A percentile compares a stretch with the other conserved stretches of the same genome.
phyloP scores from a whole-genome alignment of 2,329 filamentous ascomycete species.

The Apiospora phragmitis region DNA sequence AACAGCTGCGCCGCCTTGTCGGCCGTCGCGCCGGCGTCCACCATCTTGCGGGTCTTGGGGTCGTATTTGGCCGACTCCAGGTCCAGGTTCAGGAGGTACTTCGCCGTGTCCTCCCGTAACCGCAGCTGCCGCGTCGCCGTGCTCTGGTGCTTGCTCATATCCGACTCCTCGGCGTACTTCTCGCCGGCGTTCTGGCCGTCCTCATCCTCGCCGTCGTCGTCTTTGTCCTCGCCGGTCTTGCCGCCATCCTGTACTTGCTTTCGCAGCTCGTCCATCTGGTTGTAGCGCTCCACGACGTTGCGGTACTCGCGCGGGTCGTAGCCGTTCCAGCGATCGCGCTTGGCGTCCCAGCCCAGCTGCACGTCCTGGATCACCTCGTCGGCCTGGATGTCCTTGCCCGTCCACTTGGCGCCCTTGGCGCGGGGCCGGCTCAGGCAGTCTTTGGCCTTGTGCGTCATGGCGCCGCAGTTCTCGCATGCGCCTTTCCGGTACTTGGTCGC shows the following conservation, averaged over 20 bases:
- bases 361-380: constrained; percentile 88
- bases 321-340: constrained; percentile 97
- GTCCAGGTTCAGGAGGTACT: constrained; percentile 93
- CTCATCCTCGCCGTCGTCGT: constrained; percentile 50
- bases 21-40: constrained; percentile 77
- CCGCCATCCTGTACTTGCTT: constrained; percentile 28
- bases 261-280: constrained; percentile 78
- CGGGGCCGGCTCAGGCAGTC: constrained; percentile 89
- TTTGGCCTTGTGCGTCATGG: constrained; percentile 94
- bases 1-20: constrained; percentile 81
- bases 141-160: constrained; percentile 92
- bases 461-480: constrained; percentile 96
- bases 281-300: constrained; percentile 84
- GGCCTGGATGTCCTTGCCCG: constrained; percentile 88
- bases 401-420: constrained; percentile 88
- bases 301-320: constrained; percentile 88
- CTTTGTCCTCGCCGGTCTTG: constrained; percentile 41
- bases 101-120: constrained; percentile 94
- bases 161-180: constrained; percentile 90
- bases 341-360: constrained; percentile 91
- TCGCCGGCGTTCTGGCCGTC: constrained; percentile 60
- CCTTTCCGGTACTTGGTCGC: constrained; percentile 98
- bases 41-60: constrained; percentile 90
- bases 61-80: constrained; percentile 97
- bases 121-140: constrained; percentile 89